Evolutionary conservation across 2,329 filamentous ascomycete species (phyloP), one percentile per base, ranked within the genome.

Genomic region (Cytospora piceae): DNA sequence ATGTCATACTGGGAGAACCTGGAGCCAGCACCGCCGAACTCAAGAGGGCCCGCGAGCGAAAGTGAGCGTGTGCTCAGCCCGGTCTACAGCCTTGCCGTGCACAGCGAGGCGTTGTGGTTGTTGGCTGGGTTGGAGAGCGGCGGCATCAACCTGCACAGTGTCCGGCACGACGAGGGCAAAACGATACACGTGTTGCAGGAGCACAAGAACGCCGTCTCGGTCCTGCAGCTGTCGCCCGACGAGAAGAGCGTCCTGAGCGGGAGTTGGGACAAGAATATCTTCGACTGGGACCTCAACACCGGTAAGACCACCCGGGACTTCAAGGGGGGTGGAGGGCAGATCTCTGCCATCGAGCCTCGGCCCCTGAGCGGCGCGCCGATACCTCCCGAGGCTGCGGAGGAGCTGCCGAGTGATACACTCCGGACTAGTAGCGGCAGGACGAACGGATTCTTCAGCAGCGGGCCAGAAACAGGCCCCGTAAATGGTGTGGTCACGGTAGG

Each of bases 1-100:
- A 89, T 97, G 85, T 96, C 92, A 60, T 99, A 99, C 77, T 99
- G 95, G 95, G 95, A 97, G 77, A 99, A 98, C 73, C 94, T 97
- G 75, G 94, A 99, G 74, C 86, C 87, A 2, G 70, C 78, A 3
- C 74, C 73, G 0, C 76, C 78, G 0, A 71, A 72, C 9, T 72
- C 72, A 0, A 37, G 56, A 17, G 58, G 56, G 76, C 77, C 5
- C 77, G 79, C 42, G 76, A 62, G 81, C 17, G 80, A 81, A 15
- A 80, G 90, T 57, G 89, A 92, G 3, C 79, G 86, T 29, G 79
- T 85, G 6, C 78, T 94, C n/a, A 96, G 93, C 12, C 93, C 95
- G 0, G 94, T 99, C 0, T 99, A 99, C 77, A 96, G 94, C 8
- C 82, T 99, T 31, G 95, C 95, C 1, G 90, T 96, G 6, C 93